Evolutionary conservation across 2,329 filamentous ascomycete genomes (phyloP).

Genomic region (Ceratocystis smalleyi): DNA sequence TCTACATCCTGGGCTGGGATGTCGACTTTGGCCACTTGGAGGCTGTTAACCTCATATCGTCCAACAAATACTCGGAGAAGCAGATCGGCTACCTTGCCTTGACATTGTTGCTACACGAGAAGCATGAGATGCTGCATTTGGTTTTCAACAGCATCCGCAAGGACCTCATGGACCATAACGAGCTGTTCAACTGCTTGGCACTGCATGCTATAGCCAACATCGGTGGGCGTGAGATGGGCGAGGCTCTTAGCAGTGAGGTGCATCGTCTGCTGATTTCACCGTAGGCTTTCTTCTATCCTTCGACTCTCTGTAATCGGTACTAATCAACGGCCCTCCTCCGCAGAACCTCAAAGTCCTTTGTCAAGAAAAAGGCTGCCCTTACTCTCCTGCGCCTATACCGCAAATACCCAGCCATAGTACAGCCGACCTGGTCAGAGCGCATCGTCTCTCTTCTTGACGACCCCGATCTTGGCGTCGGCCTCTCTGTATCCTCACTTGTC

Average conservation of each 20-base stretch:
- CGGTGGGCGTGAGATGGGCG: conserved; percentile 90
- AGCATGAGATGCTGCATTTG: conserved; percentile 87
- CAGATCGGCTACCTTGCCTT: conserved; percentile 98
- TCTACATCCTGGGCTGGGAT: conserved; percentile 97
- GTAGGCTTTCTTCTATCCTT: conserved; percentile 38
- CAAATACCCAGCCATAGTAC: conserved; percentile 84
- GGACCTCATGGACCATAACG: conserved; percentile 84
- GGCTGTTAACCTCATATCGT: conserved; percentile 93
- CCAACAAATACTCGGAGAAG: conserved; percentile 95
- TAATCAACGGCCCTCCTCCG: neutral
- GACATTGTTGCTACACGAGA: conserved; percentile 90
- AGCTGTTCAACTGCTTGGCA: conserved; percentile 92
- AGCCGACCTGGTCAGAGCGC: conserved; percentile 91
- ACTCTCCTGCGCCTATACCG: conserved; percentile 87
- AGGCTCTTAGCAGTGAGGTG: conserved; percentile 80
- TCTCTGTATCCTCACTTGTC: conserved; percentile 89
- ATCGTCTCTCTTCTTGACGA: conserved; percentile 99
- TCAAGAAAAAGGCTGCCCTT: conserved; percentile 96
- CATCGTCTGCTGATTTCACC: conserved; percentile 89
- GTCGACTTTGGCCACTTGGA: conserved; percentile 98
- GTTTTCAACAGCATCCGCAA: conserved; percentile 98
- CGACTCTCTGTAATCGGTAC: neutral
- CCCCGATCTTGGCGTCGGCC: conserved; percentile 75
- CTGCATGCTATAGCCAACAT: conserved; percentile 97
- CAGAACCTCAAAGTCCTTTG: conserved; percentile 74